Percentiles rank a stretch among this genome's conserved stretches.
These are phyloP conservation scores for Leccinum pachyderme DNA, from an alignment of 1,284 basidiomycete genomes.

Conservation along the genomic window DNA sequence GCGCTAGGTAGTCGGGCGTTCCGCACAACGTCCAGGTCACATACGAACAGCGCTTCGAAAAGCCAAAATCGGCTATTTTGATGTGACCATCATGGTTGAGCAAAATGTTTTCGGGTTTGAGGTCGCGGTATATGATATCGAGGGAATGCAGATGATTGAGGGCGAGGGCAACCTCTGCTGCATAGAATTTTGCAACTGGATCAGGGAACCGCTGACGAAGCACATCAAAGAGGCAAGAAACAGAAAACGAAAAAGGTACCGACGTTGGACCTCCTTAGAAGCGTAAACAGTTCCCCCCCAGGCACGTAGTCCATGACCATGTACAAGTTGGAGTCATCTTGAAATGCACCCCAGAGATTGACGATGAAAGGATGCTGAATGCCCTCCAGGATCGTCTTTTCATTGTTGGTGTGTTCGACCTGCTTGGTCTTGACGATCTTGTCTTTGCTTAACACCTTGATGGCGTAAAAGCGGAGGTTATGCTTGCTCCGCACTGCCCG, in stretches of 20 bases:
- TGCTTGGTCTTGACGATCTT: constrained; percentile 96
- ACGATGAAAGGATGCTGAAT: constrained; percentile 97
- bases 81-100: constrained; percentile 94
- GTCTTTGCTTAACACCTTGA: constrained; percentile 94
- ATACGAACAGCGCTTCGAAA: constrained; percentile 88
- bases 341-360: constrained; percentile 98
- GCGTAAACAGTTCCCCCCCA: constrained; percentile 93
- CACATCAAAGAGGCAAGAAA: constrained; percentile 9
- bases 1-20: constrained; percentile 95
- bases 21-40: constrained; percentile 98
- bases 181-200: constrained; percentile 98
- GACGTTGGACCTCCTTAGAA: constrained; percentile 86
- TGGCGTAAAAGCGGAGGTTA: constrained; percentile 90
- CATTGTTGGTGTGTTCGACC: constrained; percentile 96
- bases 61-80: constrained; percentile 98
- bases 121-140: constrained; percentile 95
- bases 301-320: constrained; percentile 99
- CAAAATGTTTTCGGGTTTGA: constrained; percentile 97
- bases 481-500: constrained; percentile 80
- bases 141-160: constrained; percentile 90
- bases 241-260: constrained; percentile 26
- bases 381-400: constrained; percentile 85
- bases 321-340: constrained; percentile 91
- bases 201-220: constrained; percentile 85
- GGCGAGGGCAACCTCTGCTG: constrained; percentile 94